Conservation (phyloP, 1,284 basidiomycete genomes). For the Cryptococcus hybrid region DNA sequence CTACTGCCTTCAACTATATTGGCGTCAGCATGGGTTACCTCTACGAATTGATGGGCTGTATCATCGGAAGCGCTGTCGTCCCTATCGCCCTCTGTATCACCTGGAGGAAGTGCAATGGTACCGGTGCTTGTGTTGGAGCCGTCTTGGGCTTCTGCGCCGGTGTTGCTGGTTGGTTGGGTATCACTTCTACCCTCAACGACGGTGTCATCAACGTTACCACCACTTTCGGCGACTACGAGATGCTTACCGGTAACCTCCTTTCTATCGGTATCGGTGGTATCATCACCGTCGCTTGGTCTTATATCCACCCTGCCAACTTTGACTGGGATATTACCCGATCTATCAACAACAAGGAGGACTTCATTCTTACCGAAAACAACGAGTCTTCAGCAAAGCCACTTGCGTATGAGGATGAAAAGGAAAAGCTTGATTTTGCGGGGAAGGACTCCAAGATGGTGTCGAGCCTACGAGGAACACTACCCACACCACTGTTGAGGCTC, state of each 20-base stretch:
- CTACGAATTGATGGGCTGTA: constrained; percentile 49
- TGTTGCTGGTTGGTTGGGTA: constrained; percentile 77
- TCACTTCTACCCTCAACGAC: constrained; percentile 66
- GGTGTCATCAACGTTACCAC: constrained; percentile 68
- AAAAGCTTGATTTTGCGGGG: background rate
- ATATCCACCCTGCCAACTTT: constrained; percentile 72
- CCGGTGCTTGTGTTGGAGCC: constrained; percentile 70
- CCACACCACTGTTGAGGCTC: constrained; percentile 53
- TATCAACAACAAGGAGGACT: constrained; percentile 58
- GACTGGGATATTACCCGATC: constrained; percentile 74
- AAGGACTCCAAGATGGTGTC: background rate
- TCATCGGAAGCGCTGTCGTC: constrained; percentile 77
- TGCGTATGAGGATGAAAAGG: constrained; percentile 6
- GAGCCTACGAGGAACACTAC: no score
- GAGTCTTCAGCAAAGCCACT: constrained; percentile 4
- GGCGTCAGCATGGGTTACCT: constrained; percentile 68
- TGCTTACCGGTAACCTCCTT: constrained; percentile 79
- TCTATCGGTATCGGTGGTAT: constrained; percentile 80
- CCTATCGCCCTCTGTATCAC: constrained; percentile 81
- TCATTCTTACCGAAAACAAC: constrained; percentile 7
- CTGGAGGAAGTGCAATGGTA: constrained; percentile 79
- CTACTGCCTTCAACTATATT: constrained; percentile 82
- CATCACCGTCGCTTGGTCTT: constrained; percentile 63
- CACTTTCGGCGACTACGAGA: constrained; percentile 61
- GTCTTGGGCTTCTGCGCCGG: constrained; percentile 69